Base-by-base conservation (phyloP, 2,329 filamentous ascomycete genomes). In the Didymella arachidicola region DNA sequence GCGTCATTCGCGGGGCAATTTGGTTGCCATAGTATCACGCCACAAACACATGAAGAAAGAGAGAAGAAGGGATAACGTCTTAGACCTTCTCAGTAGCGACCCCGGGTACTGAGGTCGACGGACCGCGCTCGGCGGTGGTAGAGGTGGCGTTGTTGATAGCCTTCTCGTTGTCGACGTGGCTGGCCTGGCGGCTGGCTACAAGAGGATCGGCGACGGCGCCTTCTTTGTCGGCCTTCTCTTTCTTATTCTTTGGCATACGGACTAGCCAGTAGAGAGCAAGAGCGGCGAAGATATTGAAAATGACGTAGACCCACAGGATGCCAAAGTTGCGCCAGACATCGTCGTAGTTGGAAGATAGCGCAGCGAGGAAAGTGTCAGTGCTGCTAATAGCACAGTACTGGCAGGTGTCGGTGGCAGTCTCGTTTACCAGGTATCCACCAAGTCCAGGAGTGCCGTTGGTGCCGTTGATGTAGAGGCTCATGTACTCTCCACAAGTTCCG, bases 291-390 rank as follows among this genome's bases (percentile, higher is more conserved):
- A 82, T 69, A 64, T 86, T 86, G 71, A 86, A 84, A 36, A 79
- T 74, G 51, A 84, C 76, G 60, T 79, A 86, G 2, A 72, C 82
- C 77, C 81, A 85, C 53, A 86, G 72, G 45, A 86, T 75, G 2
- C 84, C 84, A 54, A 84, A 84, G 63, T 86, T 82, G 44, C 83
- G 76, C 83, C 83, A 85, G n/a, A 74, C 70, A 14, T 82, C 67
- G 19, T 54, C 65, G 61, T 81, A 83, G 42, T 72, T 69, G n/a
- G 79, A 78, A 51, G 74, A 78, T 32, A 86, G 70, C 8, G 38
- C 7, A 1, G 45, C 14, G 14, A 83, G 69, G 72, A 81, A 83
- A 27, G 70, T 60, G 53, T 83, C 80, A 26, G 80, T 82, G 62
- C 71, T 68, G 47, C 61, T 48, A 39, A 81, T 77, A 16, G 76